A percentile compares a stretch with the other conserved stretches of the same genome.
phyloP scores from a whole-genome alignment of 768 basidiomycete species.

The Saitozyma sp. region DNA sequence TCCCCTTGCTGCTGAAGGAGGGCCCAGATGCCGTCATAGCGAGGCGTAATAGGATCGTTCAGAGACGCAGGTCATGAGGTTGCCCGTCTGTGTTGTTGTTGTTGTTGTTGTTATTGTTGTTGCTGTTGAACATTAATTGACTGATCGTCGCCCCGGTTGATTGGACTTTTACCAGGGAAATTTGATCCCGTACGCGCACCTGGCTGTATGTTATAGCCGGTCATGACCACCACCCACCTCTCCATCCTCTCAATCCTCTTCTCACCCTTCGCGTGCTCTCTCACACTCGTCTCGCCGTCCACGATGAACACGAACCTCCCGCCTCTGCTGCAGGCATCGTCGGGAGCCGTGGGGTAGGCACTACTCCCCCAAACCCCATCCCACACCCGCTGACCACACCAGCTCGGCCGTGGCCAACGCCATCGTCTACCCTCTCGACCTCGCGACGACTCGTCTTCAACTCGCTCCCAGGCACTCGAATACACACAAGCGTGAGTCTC shows the following conservation, averaged over 20 bases:
- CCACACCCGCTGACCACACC: neutral
- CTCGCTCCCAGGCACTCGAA: conserved; percentile 18
- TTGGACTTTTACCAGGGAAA: no score
- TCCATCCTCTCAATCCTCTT: neutral
- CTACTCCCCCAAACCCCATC: neutral
- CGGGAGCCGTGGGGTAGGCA: conserved; percentile 42
- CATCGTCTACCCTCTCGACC: conserved; percentile 43
- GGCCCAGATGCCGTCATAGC: no score
- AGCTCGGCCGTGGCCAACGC: conserved; percentile 44
- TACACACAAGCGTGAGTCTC: conserved; percentile 22
- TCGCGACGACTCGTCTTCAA: conserved; percentile 44
- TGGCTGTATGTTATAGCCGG: no score
- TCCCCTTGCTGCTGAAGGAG: no score
- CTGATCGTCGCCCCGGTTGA: no score
- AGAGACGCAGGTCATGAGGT: no score
- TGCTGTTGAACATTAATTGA: no score
- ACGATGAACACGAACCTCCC: conserved; percentile 36
- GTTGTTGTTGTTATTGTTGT: no score
- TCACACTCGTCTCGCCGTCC: neutral
- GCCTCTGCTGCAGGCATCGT: conserved; percentile 41
- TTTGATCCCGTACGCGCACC: no score
- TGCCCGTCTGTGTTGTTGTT: no score
- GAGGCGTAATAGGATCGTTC: no score
- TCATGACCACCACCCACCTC: no score
- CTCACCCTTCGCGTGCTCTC: neutral